Conservation (phyloP, 257 asterid genomes). For the Rubia yunnanensis region DNA sequence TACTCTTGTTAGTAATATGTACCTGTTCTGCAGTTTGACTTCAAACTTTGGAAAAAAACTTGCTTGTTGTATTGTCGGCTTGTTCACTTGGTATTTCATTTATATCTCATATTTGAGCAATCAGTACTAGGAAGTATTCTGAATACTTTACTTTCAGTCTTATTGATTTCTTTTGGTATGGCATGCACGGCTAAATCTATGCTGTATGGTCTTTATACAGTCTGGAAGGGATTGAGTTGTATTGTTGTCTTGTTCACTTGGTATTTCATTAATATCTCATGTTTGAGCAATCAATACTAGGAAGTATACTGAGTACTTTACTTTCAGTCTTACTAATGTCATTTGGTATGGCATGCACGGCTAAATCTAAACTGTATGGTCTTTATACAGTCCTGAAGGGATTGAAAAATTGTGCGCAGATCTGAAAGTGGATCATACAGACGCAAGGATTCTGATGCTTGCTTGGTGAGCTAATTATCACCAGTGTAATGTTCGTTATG, state of each 20-base stretch:
- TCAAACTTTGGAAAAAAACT: neutral
- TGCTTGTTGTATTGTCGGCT: neutral
- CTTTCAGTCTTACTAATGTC: neutral
- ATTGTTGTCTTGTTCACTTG: neutral
- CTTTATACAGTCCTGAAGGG: slow-evolving; percentile 72
- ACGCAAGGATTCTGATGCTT: slow-evolving; percentile 74
- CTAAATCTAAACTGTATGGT: neutral
- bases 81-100: neutral
- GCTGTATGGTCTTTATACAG: slow-evolving; percentile 27
- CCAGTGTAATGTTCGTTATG: slow-evolving; percentile 2
- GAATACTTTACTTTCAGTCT: neutral
- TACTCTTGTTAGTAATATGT: neutral
- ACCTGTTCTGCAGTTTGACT: neutral
- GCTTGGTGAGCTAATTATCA: slow-evolving; percentile 61
- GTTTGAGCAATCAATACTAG: neutral
- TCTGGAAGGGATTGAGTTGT: slow-evolving; percentile 92
- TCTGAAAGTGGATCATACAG: slow-evolving; percentile 66
- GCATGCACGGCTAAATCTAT: neutral
- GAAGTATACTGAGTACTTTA: neutral
- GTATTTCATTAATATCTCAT: neutral
- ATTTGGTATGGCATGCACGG: neutral
- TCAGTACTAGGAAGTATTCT: neutral
- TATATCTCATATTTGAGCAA: neutral
- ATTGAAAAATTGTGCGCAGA: slow-evolving; percentile 78
- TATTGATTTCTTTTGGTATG: neutral